Base-by-base conservation (phyloP, 371 early-diverging fungal genomes). In the Syncephalastrum racemosum region DNA sequence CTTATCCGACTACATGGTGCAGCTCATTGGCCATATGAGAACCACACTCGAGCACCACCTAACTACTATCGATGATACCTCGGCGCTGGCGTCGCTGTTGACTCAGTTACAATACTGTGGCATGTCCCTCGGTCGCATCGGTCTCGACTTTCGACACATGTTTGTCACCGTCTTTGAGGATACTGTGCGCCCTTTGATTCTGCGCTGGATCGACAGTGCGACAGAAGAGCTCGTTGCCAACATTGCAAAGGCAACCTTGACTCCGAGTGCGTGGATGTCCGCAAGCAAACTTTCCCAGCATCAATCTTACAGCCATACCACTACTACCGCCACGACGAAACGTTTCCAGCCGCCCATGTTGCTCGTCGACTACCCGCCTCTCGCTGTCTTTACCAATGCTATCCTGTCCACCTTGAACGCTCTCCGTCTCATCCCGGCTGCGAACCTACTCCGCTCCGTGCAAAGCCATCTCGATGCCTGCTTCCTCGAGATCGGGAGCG, bases 81-180 rank as follows among this genome's bases (percentile, higher is more conserved):
- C 87, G 2, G 68, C 84, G 4, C 55, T 91, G 24, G 79, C 81
- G 0, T 87, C 87, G 4, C 56, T 91, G 15, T 64, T 88, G 41
- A 88, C 89, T 1, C 90, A 92, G 54, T 70, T 87, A n/a, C 89
- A 90, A 80, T 93, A 91, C 62, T 89, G 87, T 58, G 90, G 91
- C 42, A 81, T 90, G 78, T 90, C 90, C 7, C 75, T 93, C 45
- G 89, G 89, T 31, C 78, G 90, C 22, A 83, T 91, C 47, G 93
- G 93, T 4, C 66, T 89, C 22, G 93, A 93, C 67, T 87, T 91
- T 54, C 78, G 93, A 27, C 80, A 79, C 16, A 53, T 87, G 7
- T 82, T 88, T 43, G 82, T 81, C 1, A 58, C 68, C 5, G 58
- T 74, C 14, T 90, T 90, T 60, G 89, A 90, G 56, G 73, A 79